phyloP scores from a whole-genome alignment of 2,329 filamentous ascomycete species.

The Hypoxylon sp. region DNA sequence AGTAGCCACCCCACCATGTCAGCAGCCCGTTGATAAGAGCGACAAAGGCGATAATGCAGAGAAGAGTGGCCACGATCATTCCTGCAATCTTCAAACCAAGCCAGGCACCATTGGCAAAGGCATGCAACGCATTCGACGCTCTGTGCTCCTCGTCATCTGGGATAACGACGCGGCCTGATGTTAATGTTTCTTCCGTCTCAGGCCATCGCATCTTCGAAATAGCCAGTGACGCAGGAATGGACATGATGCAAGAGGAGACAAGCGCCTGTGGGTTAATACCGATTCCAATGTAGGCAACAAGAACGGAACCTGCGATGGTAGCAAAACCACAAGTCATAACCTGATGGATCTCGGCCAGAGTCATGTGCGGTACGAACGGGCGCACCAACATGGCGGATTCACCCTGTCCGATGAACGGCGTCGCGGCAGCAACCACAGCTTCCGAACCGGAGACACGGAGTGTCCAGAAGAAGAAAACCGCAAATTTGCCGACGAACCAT shows the following conservation, averaged over 20 bases:
- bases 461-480: constrained; percentile 89
- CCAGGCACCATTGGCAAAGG: constrained; percentile 79
- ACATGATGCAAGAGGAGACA: constrained; percentile 94
- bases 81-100: constrained; percentile 78
- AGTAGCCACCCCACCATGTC: constrained; percentile 76
- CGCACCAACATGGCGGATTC: constrained; percentile 93
- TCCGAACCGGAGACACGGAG: constrained; percentile 89
- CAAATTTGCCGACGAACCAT: constrained; percentile 90
- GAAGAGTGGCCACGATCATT: constrained; percentile 75
- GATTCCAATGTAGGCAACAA: constrained; percentile 85
- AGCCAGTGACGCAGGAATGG: constrained; percentile 88
- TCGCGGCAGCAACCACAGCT: constrained; percentile 91
- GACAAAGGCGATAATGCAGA: constrained; percentile 77
- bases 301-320: constrained; percentile 87
- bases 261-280: constrained; percentile 86
- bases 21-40: constrained; percentile 73
- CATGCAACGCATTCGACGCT: constrained; percentile 80
- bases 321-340: constrained; percentile 93
- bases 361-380: constrained; percentile 86
- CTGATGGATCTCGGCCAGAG: constrained; percentile 87
- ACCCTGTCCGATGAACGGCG: constrained; percentile 92
- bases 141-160: constrained; percentile 80
- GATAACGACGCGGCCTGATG: constrained; percentile 80
- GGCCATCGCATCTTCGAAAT: constrained; percentile 91
- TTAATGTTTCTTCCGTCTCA: constrained; percentile 86